A percentile compares a stretch with the other conserved stretches of the same genome.
Evolutionary conservation across 2,329 filamentous ascomycete genomes (phyloP).

Genomic region (Aspergillus sp.): DNA sequence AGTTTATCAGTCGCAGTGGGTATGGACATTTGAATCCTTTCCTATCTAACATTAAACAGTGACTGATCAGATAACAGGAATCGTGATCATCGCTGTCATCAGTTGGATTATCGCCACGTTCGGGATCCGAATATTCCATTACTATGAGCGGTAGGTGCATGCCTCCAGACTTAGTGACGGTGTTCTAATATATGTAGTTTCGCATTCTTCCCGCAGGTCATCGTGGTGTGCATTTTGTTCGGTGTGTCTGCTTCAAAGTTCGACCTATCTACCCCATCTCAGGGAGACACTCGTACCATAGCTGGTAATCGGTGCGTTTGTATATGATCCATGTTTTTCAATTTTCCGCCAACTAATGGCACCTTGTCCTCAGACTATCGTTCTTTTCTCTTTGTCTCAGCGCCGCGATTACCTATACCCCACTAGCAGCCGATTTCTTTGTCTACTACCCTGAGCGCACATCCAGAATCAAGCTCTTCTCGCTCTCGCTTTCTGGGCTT

Average conservation of each 20-base stretch:
- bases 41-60: neutral
- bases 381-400: slow-evolving; percentile 71
- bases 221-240: slow-evolving; percentile 61
- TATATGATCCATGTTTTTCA: neutral
- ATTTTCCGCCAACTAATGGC: neutral
- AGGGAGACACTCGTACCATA: slow-evolving; percentile 53
- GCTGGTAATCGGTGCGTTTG: slow-evolving; percentile 44
- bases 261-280: slow-evolving; percentile 53
- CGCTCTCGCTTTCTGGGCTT: slow-evolving; percentile 58
- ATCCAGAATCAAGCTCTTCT: slow-evolving; percentile 54
- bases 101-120: slow-evolving; percentile 66
- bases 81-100: slow-evolving; percentile 63
- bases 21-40: slow-evolving; percentile 14
- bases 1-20: slow-evolving; percentile 64
- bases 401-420: slow-evolving; percentile 63
- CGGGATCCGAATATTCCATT: slow-evolving; percentile 66
- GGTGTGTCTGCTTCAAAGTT: slow-evolving; percentile 62
- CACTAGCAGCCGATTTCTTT: slow-evolving; percentile 66
- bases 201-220: slow-evolving; percentile 63
- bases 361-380: slow-evolving; percentile 49
- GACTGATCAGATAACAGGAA: slow-evolving; percentile 36
- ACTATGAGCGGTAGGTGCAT: slow-evolving; percentile 59
- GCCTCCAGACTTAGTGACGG: neutral
- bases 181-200: slow-evolving; percentile 43
- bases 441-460: slow-evolving; percentile 62